Evolutionary conservation across 1,284 basidiomycete species (phyloP).

Genomic region (Malassezia slooffiae): DNA sequence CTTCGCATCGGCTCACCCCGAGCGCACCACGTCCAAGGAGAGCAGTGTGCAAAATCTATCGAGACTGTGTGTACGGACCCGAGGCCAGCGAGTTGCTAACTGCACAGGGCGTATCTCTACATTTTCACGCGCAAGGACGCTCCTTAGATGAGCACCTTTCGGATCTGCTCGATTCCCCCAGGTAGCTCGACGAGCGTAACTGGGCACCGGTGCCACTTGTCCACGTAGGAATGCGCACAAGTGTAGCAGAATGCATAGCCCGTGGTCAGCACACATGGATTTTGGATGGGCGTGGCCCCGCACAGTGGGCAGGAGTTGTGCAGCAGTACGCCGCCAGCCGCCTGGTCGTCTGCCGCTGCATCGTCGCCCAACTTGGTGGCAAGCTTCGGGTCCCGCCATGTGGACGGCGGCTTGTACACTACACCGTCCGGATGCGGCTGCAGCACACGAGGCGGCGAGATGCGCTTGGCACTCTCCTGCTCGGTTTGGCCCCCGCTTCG

Average conservation of each 20-base stretch:
- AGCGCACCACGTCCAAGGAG: not conserved
- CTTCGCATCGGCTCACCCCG: too few species aligned
- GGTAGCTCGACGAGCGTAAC: conserved; percentile 66
- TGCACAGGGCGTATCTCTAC: conserved; percentile 29
- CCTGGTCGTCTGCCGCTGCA: conserved; percentile 19
- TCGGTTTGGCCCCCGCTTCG: conserved; percentile 51
- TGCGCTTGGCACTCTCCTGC: conserved; percentile 51
- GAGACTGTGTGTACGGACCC: conserved; percentile 1
- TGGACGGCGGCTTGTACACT: conserved; percentile 10
- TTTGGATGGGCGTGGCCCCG: conserved; percentile 58
- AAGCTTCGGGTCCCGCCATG: conserved; percentile 18
- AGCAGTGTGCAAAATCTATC: not conserved
- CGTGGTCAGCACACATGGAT: conserved; percentile 78
- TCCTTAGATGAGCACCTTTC: conserved; percentile 64
- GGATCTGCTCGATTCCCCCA: conserved; percentile 59
- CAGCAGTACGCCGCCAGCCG: conserved; percentile 22
- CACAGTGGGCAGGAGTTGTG: conserved; percentile 82
- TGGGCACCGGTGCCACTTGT: conserved; percentile 68
- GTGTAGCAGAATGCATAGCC: conserved; percentile 95
- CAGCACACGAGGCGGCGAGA: conserved; percentile 18
- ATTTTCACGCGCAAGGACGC: conserved; percentile 22
- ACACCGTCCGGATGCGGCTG: conserved; percentile 16
- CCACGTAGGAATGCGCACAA: conserved; percentile 74
- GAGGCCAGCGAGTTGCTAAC: not conserved
- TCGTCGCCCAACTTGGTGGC: conserved; percentile 10